Conservation (phyloP, 441 rosid species). For the Arabidopsis hybrid region DNA sequence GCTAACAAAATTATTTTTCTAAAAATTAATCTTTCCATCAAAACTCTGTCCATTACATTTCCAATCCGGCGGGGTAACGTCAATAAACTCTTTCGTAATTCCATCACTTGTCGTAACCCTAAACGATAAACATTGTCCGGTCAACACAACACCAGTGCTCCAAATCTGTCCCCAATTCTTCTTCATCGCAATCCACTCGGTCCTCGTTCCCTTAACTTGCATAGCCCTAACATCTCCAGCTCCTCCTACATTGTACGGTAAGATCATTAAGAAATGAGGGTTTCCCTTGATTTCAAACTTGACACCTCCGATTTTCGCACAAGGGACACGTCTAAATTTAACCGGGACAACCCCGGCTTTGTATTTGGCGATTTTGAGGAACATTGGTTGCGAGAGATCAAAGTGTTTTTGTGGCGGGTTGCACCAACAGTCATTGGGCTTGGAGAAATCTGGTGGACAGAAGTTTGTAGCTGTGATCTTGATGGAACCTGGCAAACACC, state of each 20-base stretch:
- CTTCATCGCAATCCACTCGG: constrained; percentile 53
- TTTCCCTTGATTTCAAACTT: constrained; percentile 62
- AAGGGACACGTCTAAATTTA: constrained; percentile 49
- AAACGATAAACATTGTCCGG: constrained; percentile 60
- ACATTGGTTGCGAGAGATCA: constrained; percentile 60
- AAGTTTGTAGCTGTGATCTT: constrained; percentile 69
- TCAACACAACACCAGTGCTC: constrained; percentile 34
- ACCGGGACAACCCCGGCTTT: constrained; percentile 67
- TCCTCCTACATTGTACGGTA: constrained; percentile 62
- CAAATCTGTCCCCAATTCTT: constrained; percentile 72
- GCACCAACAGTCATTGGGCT: constrained; percentile 51
- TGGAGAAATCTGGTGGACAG: constrained; percentile 58
- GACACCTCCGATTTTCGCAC: constrained; percentile 58
- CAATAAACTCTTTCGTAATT: constrained; percentile 35
- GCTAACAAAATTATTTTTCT: constrained; percentile 21
- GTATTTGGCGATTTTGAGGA: constrained; percentile 49
- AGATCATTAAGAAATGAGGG: constrained; percentile 47
- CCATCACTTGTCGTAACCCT: constrained; percentile 54
- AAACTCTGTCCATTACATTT: constrained; percentile 45
- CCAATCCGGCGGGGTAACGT: constrained; percentile 52
- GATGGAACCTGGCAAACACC: constrained; percentile 59
- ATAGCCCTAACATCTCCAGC: constrained; percentile 55
- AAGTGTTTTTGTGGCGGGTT: constrained; percentile 68
- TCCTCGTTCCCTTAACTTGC: constrained; percentile 52
- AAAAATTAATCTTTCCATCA: constrained; percentile 56